Conservation (phyloP, 73 alveolate species). For the Paramecium sonneborni region DNA sequence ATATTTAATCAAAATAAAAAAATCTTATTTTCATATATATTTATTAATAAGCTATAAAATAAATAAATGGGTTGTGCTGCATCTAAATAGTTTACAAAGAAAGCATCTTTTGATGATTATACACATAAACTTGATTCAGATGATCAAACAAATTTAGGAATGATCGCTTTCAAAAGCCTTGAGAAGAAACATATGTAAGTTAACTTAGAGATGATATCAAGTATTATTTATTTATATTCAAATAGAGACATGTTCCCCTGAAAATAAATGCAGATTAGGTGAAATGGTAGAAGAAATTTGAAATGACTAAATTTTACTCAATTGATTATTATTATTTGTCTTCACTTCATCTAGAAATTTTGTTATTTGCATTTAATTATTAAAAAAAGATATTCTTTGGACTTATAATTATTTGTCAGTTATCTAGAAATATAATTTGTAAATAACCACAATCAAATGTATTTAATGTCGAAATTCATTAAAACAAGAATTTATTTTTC, state of each 20-base stretch:
- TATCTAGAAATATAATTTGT: no score
- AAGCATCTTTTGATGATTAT: background rate
- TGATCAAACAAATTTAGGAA: background rate
- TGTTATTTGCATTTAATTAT: background rate
- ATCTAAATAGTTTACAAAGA: background rate
- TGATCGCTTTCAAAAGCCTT: background rate
- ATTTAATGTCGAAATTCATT: no score
- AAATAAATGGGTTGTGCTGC: background rate
- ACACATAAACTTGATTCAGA: background rate
- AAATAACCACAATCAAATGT: no score
- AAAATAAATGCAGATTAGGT: background rate
- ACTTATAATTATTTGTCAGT: no score
- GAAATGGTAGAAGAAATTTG: background rate
- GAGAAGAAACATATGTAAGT: background rate
- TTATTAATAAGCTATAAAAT: background rate
- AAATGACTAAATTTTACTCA: background rate
- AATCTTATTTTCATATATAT: background rate
- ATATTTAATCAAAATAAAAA: background rate
- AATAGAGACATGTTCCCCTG: background rate
- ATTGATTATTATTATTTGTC: background rate
- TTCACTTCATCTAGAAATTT: background rate
- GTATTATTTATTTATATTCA: background rate
- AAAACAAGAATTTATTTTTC: no score
- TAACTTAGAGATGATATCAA: background rate
- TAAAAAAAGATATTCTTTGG: no score